Percentiles rank a stretch among this genome's conserved stretches.
Conservation (phyloP, 176 grass and related monocot species). For the Oryza australiensis region DNA sequence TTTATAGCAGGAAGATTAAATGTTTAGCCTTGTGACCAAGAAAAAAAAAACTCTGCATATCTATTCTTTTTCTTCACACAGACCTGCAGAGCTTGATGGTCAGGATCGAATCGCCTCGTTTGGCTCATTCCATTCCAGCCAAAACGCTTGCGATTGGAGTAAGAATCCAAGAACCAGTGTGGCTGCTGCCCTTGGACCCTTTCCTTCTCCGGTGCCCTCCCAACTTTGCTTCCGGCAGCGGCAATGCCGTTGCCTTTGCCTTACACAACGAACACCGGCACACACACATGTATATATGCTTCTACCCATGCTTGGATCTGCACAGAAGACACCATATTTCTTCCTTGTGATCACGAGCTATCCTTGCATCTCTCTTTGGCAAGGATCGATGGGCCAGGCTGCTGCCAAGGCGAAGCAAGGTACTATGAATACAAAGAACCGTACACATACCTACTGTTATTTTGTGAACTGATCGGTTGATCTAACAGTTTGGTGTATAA, state of each 20-base stretch:
- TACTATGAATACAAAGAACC: not conserved
- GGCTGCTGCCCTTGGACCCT: conserved; percentile 37
- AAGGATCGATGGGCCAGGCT: conserved; percentile 37
- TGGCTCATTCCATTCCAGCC: not conserved
- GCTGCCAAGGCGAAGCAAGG: conserved; percentile 45
- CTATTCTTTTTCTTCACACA: not conserved
- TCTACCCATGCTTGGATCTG: conserved; percentile 9
- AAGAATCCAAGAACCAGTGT: conserved; percentile 27
- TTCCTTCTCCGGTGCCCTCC: conserved; percentile 38
- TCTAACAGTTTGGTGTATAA: not conserved
- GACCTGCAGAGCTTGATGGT: not conserved
- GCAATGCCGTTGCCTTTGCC: conserved; percentile 48
- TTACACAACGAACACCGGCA: conserved; percentile 38
- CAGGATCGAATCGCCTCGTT: not conserved
- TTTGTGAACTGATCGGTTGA: not conserved
- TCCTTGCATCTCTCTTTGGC: not conserved
- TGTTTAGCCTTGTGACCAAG: not conserved
- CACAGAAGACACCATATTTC: not conserved
- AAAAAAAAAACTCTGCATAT: not conserved
- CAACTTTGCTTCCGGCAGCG: conserved; percentile 53
- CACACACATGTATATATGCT: not conserved
- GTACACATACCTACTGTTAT: not conserved
- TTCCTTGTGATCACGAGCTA: not conserved
- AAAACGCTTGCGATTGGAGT: not conserved
- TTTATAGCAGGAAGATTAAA: not conserved